phyloP scores from a whole-genome alignment of 768 basidiomycete species.

The Suillus lakei region DNA sequence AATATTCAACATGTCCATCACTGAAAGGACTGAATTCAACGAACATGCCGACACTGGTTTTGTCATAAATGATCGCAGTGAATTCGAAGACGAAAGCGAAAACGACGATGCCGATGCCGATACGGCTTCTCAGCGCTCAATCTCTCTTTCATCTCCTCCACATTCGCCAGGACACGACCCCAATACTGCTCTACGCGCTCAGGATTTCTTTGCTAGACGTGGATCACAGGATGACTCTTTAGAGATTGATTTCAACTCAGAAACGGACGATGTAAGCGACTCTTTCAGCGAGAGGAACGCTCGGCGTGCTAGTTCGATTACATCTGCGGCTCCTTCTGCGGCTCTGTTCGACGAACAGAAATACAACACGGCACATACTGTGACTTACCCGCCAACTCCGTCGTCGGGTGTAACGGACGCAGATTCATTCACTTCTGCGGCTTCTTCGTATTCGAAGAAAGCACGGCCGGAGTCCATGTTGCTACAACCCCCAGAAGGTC shows the following conservation, averaged over 20 bases:
- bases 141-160: constrained; percentile 71
- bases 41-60: constrained; percentile 10
- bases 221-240: constrained; percentile 51
- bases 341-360: constrained; percentile 41
- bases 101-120: constrained; percentile 63
- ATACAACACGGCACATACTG: constrained; percentile 28
- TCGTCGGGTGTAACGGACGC: constrained; percentile 50
- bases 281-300: constrained; percentile 41
- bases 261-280: constrained; percentile 57
- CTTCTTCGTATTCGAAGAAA: constrained; percentile 62
- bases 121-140: constrained; percentile 80
- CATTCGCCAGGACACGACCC: constrained; percentile 52
- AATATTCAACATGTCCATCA: constrained; percentile 5
- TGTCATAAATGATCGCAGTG: constrained; percentile 8
- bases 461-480: constrained; percentile 81
- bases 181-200: constrained; percentile 23
- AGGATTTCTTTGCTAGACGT: constrained; percentile 42
- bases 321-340: constrained; percentile 55
- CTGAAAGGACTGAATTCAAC: not conserved
- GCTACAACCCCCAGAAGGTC: constrained; percentile 56
- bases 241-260: constrained; percentile 59
- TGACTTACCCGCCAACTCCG: constrained; percentile 66
- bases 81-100: constrained; percentile 13
- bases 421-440: constrained; percentile 64
- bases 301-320: constrained; percentile 52